Evolutionary conservation across 768 basidiomycete species (phyloP), one percentile per base, ranked within the genome.

Genomic region (Termitomyces sp.): DNA sequence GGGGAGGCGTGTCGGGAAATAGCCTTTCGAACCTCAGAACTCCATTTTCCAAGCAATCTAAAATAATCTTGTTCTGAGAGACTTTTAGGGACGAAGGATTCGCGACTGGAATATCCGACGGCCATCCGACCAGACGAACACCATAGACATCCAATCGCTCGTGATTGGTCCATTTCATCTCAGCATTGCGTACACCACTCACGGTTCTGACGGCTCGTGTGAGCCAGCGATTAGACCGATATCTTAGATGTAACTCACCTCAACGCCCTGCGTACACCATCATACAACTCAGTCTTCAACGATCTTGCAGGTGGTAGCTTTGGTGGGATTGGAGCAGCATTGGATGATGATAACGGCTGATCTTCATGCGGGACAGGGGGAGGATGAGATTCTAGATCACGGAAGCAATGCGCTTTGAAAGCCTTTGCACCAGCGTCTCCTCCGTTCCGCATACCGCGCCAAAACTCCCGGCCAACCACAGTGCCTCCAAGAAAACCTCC

Each of bases 151-250:
- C 74, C 55, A 89, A 69, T 48, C 82, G 77, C 31, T 83, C 80
- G 54, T 82, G 87, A 67, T 86, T 87, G 9, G 85, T 84, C 88
- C 88, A 89, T 69, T 85, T 88, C 88, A 89, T 89, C 66, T 89
- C 88, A 25, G 88, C 87, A 57, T 78, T 84, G 11, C 83, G 84
- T 20, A 84, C 71, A 8, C 86, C 86, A 64, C 84, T 85, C 7
- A 77, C 79, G 4, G 77, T 68, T 69, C 87, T 88, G 60, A 12
- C 31, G 37, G 20, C 31, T 11, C 29, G 49, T 42, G 42, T 34
- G 31, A 56, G 40, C 31, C 38, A 32, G n/a, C 3, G 12, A n/a
- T 32, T 42, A 11, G 29, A 40, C 31, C 40, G 49, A 51, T 36
- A 51, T 32, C 47, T 34, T n/a, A 34, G 8, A 25, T 15, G 52